A percentile compares a stretch with the other conserved stretches of the same genome.
Conservation (phyloP, 2,329 filamentous ascomycete genomes). For the Clarireedia paspali region DNA sequence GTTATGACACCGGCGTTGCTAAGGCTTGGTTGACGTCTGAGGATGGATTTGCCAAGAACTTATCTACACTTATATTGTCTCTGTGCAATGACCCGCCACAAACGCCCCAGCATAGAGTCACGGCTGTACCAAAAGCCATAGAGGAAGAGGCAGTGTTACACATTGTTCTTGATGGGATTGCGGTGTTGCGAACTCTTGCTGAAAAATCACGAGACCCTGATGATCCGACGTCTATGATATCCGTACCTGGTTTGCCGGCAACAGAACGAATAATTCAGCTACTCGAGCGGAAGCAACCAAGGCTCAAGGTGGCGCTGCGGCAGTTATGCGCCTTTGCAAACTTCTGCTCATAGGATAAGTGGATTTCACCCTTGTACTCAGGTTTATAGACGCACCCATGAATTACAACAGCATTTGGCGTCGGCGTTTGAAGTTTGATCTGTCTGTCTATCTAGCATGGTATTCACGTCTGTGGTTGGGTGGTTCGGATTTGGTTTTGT, state of each 20-base stretch:
- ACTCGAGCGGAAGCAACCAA: slow-evolving; percentile 54
- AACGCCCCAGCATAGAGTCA: slow-evolving; percentile 33
- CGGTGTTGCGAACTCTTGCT: slow-evolving; percentile 57
- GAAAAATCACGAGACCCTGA: slow-evolving; percentile 59
- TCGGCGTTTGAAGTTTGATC: slow-evolving; percentile 23
- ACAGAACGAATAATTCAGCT: slow-evolving; percentile 61
- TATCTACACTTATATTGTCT: slow-evolving; percentile 67
- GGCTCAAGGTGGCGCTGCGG: slow-evolving; percentile 59
- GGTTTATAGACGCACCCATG: slow-evolving; percentile 28
- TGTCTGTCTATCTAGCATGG: slow-evolving; percentile 19
- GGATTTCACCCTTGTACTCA: slow-evolving; percentile 24
- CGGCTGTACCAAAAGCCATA: slow-evolving; percentile 24
- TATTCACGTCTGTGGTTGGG: slow-evolving; percentile 14
- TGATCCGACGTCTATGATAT: slow-evolving; percentile 42
- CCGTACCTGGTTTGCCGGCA: slow-evolving; percentile 55
- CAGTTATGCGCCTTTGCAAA: slow-evolving; percentile 59
- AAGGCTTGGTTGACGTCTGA: slow-evolving; percentile 74
- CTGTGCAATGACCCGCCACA: slow-evolving; percentile 52
- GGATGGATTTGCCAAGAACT: slow-evolving; percentile 74
- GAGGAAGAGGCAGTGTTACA: slow-evolving; percentile 29
- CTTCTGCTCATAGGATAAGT: slow-evolving; percentile 34
- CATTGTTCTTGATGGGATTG: slow-evolving; percentile 61
- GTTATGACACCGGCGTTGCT: slow-evolving; percentile 64
- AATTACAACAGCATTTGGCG: slow-evolving; percentile 23
- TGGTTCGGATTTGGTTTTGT: slow-evolving; percentile 12